These are phyloP conservation scores for Candida ascalaphidarum DNA, from an alignment of 805 yeast genomes.

Conservation along the genomic window DNA sequence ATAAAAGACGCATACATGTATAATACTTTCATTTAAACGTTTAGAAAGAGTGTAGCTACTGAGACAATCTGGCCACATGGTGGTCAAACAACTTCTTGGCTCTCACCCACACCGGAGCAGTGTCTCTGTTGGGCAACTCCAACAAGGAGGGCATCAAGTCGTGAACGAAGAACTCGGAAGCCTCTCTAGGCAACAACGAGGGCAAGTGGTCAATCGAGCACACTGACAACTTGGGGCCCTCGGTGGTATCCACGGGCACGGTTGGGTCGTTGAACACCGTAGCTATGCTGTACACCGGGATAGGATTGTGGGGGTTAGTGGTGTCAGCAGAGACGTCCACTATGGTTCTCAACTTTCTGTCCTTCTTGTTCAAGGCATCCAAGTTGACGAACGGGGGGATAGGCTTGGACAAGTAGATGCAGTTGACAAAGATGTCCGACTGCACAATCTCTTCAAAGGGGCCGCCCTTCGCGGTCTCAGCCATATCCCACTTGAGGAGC, in stretches of 20 bases:
- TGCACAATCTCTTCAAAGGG: constrained; percentile 89
- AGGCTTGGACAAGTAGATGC: constrained; percentile 89
- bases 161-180: constrained; percentile 82
- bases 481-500: constrained; percentile 91
- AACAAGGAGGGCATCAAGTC: constrained; percentile 87
- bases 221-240: constrained; percentile 83
- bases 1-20: too few species aligned
- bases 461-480: constrained; percentile 94
- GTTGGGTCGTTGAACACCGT: constrained; percentile 91
- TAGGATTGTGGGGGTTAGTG: constrained; percentile 96
- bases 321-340: constrained; percentile 99
- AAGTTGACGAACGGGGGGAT: constrained; percentile 84
- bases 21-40: too few species aligned
- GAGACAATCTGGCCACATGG: constrained; percentile 66
- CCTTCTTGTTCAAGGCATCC: constrained; percentile 53
- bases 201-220: constrained; percentile 96
- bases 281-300: constrained; percentile 86
- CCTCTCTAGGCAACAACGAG: constrained; percentile 90
- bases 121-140: constrained; percentile 71
- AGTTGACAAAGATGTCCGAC: constrained; percentile 87
- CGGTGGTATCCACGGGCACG: constrained; percentile 67
- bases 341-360: constrained; percentile 80
- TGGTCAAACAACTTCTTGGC: constrained; percentile 79
- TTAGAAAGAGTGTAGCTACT: constrained; percentile 7
- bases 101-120: constrained; percentile 86